These are phyloP conservation scores for Biscogniauxia marginata DNA, from an alignment of 2,329 filamentous ascomycete species.

Conservation along the genomic window DNA sequence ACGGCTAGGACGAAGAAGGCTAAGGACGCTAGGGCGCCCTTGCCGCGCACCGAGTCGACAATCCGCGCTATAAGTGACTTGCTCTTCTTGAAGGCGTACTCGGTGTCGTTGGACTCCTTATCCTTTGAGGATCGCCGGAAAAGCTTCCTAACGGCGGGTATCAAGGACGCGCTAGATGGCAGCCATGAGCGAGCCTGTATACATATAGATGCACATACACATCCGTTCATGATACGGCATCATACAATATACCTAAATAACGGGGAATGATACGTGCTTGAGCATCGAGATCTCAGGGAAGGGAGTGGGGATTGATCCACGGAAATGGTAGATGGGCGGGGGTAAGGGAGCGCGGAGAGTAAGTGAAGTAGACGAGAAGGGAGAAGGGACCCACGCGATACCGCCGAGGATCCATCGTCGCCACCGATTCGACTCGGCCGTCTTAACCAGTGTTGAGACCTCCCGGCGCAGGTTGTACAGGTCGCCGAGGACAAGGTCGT, in stretches of 20 bases:
- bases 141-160: conserved; percentile 51
- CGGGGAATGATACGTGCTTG: background rate
- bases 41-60: conserved; percentile 43
- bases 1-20: conserved; percentile 56
- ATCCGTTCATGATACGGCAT: background rate
- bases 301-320: background rate
- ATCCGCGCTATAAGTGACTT: conserved; percentile 51
- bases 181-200: background rate
- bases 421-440: conserved; percentile 50
- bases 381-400: conserved; percentile 42
- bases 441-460: conserved; percentile 42
- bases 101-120: conserved; percentile 49
- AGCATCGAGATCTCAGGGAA: background rate
- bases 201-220: background rate
- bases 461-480: conserved; percentile 44
- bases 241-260: background rate
- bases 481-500: conserved; percentile 42
- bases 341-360: background rate
- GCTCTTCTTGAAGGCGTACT: conserved; percentile 55
- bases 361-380: background rate
- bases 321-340: background rate
- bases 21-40: conserved; percentile 46
- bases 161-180: conserved; percentile 44
- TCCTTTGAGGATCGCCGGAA: conserved; percentile 46
- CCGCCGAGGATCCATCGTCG: conserved; percentile 52